Evolutionary conservation across 169 alveolate species (phyloP).

Genomic region (Plasmodium inui): DNA sequence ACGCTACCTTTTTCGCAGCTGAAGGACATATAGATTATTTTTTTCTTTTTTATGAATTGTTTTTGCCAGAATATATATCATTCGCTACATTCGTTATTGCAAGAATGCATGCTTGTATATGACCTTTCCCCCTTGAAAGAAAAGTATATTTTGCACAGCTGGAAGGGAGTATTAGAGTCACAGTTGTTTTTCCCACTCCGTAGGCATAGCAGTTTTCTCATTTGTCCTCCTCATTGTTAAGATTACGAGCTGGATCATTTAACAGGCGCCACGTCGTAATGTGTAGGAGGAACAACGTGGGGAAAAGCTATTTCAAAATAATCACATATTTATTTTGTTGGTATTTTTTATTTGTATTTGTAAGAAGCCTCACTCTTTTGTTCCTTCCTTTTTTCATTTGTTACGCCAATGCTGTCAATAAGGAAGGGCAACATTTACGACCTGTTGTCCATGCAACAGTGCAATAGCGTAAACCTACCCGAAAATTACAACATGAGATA

Average conservation of each 20-base stretch:
- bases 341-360: neutral
- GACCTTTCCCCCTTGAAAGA: neutral
- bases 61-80: neutral
- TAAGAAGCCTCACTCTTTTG: neutral
- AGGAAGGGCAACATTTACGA: slow-evolving; percentile 84
- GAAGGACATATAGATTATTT: neutral
- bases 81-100: neutral
- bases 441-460: slow-evolving; percentile 80
- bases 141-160: neutral
- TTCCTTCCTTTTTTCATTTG: neutral
- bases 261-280: neutral
- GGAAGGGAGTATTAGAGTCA: neutral
- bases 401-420: slow-evolving; percentile 77
- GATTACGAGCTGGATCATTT: neutral
- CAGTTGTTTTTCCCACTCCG: neutral
- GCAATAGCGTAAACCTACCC: slow-evolving; percentile 83
- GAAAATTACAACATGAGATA: slow-evolving; percentile 96
- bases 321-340: neutral
- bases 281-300: neutral
- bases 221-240: neutral
- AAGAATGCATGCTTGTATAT: neutral
- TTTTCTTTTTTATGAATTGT: neutral
- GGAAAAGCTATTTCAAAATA: neutral
- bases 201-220: neutral
- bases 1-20: neutral